These are phyloP conservation scores for Noccaea bulbosa DNA, from an alignment of 345 rosid genomes.

Conservation along the genomic window DNA sequence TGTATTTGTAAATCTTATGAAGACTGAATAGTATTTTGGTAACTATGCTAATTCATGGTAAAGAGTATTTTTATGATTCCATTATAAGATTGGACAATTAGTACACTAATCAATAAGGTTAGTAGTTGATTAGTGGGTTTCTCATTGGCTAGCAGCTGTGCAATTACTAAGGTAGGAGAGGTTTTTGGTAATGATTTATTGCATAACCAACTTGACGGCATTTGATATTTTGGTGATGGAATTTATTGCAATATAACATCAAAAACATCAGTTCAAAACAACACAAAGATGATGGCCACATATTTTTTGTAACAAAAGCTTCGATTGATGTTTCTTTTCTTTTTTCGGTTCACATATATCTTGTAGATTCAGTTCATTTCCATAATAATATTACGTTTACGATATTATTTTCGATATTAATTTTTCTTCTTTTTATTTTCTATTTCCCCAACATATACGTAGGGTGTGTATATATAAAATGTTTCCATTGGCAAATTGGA, in stretches of 20 bases:
- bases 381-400: not conserved
- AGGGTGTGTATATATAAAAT: not conserved
- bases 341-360: not conserved
- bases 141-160: not conserved
- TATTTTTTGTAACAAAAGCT: not conserved
- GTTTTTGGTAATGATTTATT: conserved; percentile 1
- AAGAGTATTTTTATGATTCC: not conserved
- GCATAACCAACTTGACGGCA: too few relatives aligned
- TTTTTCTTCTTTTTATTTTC: not conserved
- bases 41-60: not conserved
- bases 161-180: not conserved
- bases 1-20: not conserved
- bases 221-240: too few relatives aligned
- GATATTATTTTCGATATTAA: not conserved
- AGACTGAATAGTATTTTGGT: conserved; percentile 3
- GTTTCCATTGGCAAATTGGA: conserved; percentile 5
- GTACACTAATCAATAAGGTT: not conserved
- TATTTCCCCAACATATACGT: not conserved
- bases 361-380: not conserved
- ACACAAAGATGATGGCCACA: not conserved
- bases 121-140: conserved; percentile 11
- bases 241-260: too few relatives aligned
- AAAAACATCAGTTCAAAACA: too few relatives aligned
- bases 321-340: not conserved
- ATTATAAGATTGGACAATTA: not conserved